phyloP scores from a whole-genome alignment of 2,329 filamentous ascomycete genomes.

The Colletotrichum tabaci region DNA sequence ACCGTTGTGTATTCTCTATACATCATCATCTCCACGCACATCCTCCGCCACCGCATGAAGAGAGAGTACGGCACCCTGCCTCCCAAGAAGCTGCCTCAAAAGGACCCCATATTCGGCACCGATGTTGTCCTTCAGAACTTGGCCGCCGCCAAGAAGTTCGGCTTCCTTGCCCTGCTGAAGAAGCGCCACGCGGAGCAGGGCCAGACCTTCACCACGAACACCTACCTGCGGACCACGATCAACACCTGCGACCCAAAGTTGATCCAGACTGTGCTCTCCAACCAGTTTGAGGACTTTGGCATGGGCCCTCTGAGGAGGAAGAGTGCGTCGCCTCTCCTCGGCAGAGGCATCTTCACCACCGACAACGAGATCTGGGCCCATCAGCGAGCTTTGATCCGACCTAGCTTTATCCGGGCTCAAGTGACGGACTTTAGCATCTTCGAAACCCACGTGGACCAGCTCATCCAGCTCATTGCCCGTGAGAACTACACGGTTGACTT shows the following conservation, averaged over 20 bases:
- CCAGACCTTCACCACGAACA: slow-evolving; percentile 31
- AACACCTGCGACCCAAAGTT: slow-evolving; percentile 63
- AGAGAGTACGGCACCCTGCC: slow-evolving; percentile 30
- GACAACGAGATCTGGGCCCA: slow-evolving; percentile 64
- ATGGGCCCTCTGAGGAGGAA: slow-evolving; percentile 56
- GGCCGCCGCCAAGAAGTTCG: slow-evolving; percentile 24
- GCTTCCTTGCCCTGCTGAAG: slow-evolving; percentile 25
- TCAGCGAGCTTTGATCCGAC: slow-evolving; percentile 55
- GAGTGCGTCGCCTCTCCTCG: slow-evolving; percentile 55
- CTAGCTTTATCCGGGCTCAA: slow-evolving; percentile 52
- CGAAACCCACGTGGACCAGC: slow-evolving; percentile 47
- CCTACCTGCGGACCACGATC: slow-evolving; percentile 27
- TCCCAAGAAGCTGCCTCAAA: slow-evolving; percentile 26
- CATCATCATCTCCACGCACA: slow-evolving; percentile 22
- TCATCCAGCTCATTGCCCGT: slow-evolving; percentile 47
- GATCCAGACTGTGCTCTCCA: slow-evolving; percentile 68
- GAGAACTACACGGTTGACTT: slow-evolving; percentile 58
- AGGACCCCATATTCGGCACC: slow-evolving; percentile 20
- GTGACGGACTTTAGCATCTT: slow-evolving; percentile 47
- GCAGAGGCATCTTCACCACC: slow-evolving; percentile 59
- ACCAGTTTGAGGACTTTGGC: slow-evolving; percentile 65
- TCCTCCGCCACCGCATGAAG: slow-evolving; percentile 29
- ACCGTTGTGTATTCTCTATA: slow-evolving; percentile 24
- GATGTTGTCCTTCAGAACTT: slow-evolving; percentile 26
- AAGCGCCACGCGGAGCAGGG: slow-evolving; percentile 20